These are phyloP conservation scores for Aspergillus versicolor DNA, from an alignment of 2,329 filamentous ascomycete genomes.

Conservation along the genomic window DNA sequence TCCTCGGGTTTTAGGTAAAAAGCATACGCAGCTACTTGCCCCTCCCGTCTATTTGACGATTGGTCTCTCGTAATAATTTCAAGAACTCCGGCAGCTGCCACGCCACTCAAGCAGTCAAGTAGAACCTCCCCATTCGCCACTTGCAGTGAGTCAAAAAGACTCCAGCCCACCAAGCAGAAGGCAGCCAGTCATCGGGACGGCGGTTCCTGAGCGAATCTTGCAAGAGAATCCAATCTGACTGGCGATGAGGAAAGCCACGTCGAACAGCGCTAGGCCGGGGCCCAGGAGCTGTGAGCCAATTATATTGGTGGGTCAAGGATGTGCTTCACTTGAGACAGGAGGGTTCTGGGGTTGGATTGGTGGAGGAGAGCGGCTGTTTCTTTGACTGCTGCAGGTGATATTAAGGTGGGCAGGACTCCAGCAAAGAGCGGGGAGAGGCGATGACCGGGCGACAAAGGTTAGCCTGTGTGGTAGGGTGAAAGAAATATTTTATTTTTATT, in stretches of 20 bases:
- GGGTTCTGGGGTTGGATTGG: conserved; percentile 15
- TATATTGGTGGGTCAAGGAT: neutral
- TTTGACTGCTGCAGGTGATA: conserved; percentile 12
- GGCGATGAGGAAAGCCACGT: conserved; percentile 24
- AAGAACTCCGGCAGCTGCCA: neutral
- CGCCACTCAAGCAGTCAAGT: neutral
- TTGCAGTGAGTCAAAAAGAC: neutral
- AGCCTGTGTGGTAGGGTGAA: neutral
- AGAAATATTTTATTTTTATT: neutral
- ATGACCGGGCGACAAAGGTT: neutral
- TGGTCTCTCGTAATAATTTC: neutral
- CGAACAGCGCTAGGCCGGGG: conserved; percentile 20
- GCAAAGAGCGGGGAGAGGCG: neutral
- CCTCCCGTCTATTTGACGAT: neutral
- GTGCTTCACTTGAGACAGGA: neutral
- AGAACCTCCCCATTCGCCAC: neutral
- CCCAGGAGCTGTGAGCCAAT: conserved; percentile 11
- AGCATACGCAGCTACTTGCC: neutral
- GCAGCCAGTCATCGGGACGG: conserved; percentile 15
- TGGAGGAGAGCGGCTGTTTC: conserved; percentile 18
- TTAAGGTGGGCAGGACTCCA: conserved; percentile 5
- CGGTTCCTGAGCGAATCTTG: conserved; percentile 20
- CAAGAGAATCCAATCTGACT: conserved; percentile 16
- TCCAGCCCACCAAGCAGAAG: neutral
- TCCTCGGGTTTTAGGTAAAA: neutral